These are phyloP conservation scores for Pholiota adiposa DNA, from an alignment of 1,284 basidiomycete genomes.

Conservation along the genomic window DNA sequence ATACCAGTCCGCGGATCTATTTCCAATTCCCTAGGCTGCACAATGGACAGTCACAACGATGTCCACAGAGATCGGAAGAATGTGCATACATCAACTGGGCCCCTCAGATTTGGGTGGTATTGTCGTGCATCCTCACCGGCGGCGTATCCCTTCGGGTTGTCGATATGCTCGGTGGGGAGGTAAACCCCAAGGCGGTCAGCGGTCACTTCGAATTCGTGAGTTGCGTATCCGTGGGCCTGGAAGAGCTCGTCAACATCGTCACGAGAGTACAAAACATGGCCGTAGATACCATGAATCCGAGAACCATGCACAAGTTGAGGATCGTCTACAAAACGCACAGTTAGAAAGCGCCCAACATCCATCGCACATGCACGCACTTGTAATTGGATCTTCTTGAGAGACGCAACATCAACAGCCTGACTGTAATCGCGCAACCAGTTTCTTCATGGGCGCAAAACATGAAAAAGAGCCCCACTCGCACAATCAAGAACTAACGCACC, in stretches of 20 bases:
- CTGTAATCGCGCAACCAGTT: slow-evolving; percentile 87
- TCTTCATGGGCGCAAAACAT: slow-evolving; percentile 36
- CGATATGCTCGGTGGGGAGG: slow-evolving; percentile 90
- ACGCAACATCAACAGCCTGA: slow-evolving; percentile 85
- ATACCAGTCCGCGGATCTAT: slow-evolving; percentile 88
- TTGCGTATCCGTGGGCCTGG: slow-evolving; percentile 85
- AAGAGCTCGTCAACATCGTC: slow-evolving; percentile 7
- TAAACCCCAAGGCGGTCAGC: slow-evolving; percentile 86
- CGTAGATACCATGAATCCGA: slow-evolving; percentile 74
- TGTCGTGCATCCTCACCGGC: slow-evolving; percentile 84
- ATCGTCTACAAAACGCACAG: slow-evolving; percentile 62
- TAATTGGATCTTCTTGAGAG: slow-evolving; percentile 73
- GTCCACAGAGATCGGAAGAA: not conserved
- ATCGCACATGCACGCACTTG: slow-evolving; percentile 48
- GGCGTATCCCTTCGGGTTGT: slow-evolving; percentile 85
- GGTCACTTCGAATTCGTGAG: slow-evolving; percentile 90
- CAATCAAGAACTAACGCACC: too few relatives aligned
- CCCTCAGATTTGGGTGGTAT: slow-evolving; percentile 75
- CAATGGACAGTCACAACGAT: slow-evolving; percentile 3
- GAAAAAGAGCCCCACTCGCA: slow-evolving; percentile 12
- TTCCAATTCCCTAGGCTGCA: slow-evolving; percentile 83
- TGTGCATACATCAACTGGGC: slow-evolving; percentile 65
- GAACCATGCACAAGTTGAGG: slow-evolving; percentile 87
- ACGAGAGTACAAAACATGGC: not conserved
- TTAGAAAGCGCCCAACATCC: not conserved